A percentile compares a stretch with the other conserved stretches of the same genome.
These are phyloP conservation scores for Lachancea thermotolerans DNA, from an alignment of 805 yeast genomes.

Conservation along the genomic window DNA sequence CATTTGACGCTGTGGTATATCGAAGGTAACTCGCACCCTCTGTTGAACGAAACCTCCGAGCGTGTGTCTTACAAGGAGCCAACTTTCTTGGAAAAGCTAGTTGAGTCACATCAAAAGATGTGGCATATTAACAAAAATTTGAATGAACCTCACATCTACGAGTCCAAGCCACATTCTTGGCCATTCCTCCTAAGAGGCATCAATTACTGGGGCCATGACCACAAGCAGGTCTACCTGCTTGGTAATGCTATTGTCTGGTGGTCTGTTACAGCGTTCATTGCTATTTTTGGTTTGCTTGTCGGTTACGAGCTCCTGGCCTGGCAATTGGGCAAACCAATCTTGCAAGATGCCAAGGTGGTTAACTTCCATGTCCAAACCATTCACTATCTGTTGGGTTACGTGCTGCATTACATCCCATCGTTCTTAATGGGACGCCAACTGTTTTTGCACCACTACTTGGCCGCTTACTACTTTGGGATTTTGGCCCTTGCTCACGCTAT, in stretches of 20 bases:
- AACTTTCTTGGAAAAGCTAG: conserved; percentile 50
- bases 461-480: conserved; percentile 83
- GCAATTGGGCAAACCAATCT: conserved; percentile 53
- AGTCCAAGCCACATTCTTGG: conserved; percentile 69
- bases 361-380: conserved; percentile 60
- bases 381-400: conserved; percentile 64
- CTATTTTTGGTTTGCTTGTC: conserved; percentile 43
- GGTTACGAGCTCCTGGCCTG: conserved; percentile 46
- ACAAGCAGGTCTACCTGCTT: conserved; percentile 57
- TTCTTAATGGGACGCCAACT: conserved; percentile 87
- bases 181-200: conserved; percentile 72
- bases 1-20: conserved; percentile 63
- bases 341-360: conserved; percentile 46
- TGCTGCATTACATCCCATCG: conserved; percentile 64
- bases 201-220: conserved; percentile 64
- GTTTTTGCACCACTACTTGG: conserved; percentile 89
- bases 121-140: conserved; percentile 70
- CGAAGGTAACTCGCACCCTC: conserved; percentile 56
- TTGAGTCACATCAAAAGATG: conserved; percentile 66
- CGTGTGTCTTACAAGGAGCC: conserved; percentile 47
- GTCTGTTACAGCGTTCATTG: conserved; percentile 50
- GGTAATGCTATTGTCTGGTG: conserved; percentile 84
- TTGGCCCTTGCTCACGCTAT: conserved; percentile 66
- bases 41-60: conserved; percentile 38
- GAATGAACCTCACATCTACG: conserved; percentile 63